Evolutionary conservation across 192 early-diverging fungal species (phyloP).

Genomic region (Gonapodya prolifera): DNA sequence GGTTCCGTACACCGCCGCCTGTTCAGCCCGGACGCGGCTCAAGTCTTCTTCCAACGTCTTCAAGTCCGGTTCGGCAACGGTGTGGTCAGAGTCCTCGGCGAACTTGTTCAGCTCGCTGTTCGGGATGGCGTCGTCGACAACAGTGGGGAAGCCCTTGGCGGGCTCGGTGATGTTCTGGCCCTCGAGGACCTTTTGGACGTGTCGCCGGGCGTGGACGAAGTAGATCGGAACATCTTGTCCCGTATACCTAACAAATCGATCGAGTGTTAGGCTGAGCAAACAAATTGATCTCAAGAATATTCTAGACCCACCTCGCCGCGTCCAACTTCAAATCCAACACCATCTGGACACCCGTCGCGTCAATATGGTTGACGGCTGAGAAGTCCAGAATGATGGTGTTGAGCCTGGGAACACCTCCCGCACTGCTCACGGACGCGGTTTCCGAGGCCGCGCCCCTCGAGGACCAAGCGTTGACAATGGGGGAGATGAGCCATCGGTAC

Average conservation of each 20-base stretch:
- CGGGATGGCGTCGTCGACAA: too few species aligned
- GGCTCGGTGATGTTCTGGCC: too few species aligned
- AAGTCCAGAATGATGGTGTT: slow-evolving; percentile 73
- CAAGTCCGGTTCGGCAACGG: too few species aligned
- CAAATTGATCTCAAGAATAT: too few species aligned
- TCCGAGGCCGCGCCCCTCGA: neutral
- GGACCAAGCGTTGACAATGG: neutral
- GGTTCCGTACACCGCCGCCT: too few species aligned
- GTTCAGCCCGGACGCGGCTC: too few species aligned
- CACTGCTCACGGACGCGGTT: neutral
- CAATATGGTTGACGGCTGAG: slow-evolving; percentile 59
- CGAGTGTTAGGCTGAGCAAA: too few species aligned
- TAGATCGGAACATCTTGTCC: neutral
- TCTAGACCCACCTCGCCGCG: slow-evolving; percentile 26
- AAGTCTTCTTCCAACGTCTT: too few species aligned
- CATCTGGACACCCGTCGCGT: slow-evolving; percentile 65
- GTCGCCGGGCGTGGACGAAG: neutral
- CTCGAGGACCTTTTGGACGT: neutral
- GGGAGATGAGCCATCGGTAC: neutral
- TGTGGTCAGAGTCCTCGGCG: too few species aligned
- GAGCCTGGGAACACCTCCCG: slow-evolving; percentile 19
- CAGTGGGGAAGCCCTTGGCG: too few species aligned
- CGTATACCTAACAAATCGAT: too few species aligned
- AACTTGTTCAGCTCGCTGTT: too few species aligned
- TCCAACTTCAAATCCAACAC: slow-evolving; percentile 53